phyloP scores from a whole-genome alignment of 2,329 filamentous ascomycete species.

The Cadophora sp. region DNA sequence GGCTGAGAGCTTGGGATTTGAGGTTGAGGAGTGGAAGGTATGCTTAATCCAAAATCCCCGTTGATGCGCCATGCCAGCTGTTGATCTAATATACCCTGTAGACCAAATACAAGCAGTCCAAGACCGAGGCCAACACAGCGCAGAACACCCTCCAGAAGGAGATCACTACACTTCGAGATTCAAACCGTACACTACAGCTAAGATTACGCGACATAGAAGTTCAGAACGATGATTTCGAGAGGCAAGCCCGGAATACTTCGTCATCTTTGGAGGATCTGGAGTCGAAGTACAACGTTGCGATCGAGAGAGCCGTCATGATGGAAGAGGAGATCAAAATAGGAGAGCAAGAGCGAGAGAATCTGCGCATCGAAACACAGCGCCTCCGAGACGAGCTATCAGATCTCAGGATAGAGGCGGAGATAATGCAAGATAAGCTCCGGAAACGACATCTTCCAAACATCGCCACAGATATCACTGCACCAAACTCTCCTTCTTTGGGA shows the following conservation, averaged over 20 bases:
- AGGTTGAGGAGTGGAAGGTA: slow-evolving; percentile 99
- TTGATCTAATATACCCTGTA: slow-evolving; percentile 47
- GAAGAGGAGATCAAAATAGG: slow-evolving; percentile 93
- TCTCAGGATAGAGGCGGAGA: slow-evolving; percentile 92
- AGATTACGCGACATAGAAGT: slow-evolving; percentile 94
- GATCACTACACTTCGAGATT: slow-evolving; percentile 87
- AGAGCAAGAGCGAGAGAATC: slow-evolving; percentile 87
- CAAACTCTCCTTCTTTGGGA: slow-evolving; percentile 76
- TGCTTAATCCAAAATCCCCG: slow-evolving; percentile 42
- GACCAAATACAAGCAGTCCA: slow-evolving; percentile 96
- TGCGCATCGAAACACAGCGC: slow-evolving; percentile 90
- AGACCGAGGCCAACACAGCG: slow-evolving; percentile 82
- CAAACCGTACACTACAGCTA: slow-evolving; percentile 81
- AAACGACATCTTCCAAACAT: slow-evolving; percentile 69
- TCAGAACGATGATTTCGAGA: slow-evolving; percentile 97
- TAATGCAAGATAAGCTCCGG: slow-evolving; percentile 91
- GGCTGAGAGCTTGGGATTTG: slow-evolving; percentile 82
- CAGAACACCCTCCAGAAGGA: slow-evolving; percentile 93
- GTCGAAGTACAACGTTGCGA: slow-evolving; percentile 93
- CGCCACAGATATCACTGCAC: slow-evolving; percentile 66
- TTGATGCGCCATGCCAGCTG: slow-evolving; percentile 7
- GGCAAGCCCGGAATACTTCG: slow-evolving; percentile 92
- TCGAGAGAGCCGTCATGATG: slow-evolving; percentile 90
- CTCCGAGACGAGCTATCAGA: slow-evolving; percentile 91
- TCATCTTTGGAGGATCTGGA: slow-evolving; percentile 97